Conservation (phyloP, 495 filamentous ascomycete genomes). For the Parachaetomium inaequale region DNA sequence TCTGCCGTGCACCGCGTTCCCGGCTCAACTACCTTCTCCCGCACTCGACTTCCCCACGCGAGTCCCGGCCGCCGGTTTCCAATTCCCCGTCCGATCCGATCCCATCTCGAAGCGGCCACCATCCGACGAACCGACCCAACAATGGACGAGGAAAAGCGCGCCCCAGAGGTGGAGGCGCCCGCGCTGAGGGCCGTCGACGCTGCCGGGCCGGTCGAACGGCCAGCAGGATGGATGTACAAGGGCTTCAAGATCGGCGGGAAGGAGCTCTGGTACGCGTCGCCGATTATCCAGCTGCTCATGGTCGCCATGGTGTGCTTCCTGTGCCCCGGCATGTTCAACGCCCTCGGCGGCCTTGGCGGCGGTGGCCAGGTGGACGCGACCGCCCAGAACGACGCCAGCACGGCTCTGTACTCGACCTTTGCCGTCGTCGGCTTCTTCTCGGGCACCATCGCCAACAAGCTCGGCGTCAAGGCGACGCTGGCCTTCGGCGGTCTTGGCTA, state of each 20-base stretch:
- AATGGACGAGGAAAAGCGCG: slow-evolving; percentile 22
- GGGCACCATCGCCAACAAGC: slow-evolving; percentile 70
- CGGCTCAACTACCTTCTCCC: no score
- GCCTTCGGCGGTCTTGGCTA: slow-evolving; percentile 84
- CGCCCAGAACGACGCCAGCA: slow-evolving; percentile 66
- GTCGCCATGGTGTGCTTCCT: slow-evolving; percentile 85
- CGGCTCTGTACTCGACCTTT: slow-evolving; percentile 77
- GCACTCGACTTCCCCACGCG: background rate
- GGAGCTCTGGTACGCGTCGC: slow-evolving; percentile 71
- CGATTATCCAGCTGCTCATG: slow-evolving; percentile 67
- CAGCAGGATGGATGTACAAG: slow-evolving; percentile 67
- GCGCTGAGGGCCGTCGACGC: slow-evolving; percentile 6
- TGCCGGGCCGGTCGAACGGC: slow-evolving; percentile 26
- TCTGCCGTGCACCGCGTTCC: background rate
- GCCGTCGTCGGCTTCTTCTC: slow-evolving; percentile 85
- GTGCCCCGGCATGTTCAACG: slow-evolving; percentile 85
- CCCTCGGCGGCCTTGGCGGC: slow-evolving; percentile 69
- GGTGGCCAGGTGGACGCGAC: slow-evolving; percentile 62
- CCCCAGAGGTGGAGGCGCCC: background rate
- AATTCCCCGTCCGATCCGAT: background rate
- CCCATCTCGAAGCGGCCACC: background rate
- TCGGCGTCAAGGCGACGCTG: slow-evolving; percentile 70
- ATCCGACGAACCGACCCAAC: background rate
- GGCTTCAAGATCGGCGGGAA: slow-evolving; percentile 52
- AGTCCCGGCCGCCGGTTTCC: background rate